Base-by-base conservation (phyloP, 192 early-diverging fungal genomes). In the Backusella sp. region DNA sequence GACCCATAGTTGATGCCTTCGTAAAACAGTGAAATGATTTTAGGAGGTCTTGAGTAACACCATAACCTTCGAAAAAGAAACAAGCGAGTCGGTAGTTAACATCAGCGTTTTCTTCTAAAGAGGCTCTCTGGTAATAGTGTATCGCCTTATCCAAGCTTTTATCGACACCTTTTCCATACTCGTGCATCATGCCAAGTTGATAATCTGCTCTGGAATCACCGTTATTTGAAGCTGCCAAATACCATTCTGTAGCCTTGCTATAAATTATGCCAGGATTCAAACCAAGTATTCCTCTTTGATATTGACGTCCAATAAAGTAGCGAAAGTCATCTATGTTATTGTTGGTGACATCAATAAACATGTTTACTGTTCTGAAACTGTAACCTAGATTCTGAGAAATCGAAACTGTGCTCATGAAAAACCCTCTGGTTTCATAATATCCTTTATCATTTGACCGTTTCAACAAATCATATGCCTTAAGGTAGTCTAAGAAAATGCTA, bases 401-500 rank as follows among this genome's bases (percentile, higher is more conserved):
- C 28, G 0, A 28, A 28, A 1, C 28, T 1, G 28, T 28, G 28
- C 0, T 28, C 28, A 28, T 28, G 1, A 28, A 28, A 1, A 28
- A 28, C 28, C 1, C 1, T 1, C 28, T 52, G 1, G 46, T 4
- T 17, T 6, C 6, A 19, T 0, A 1, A 5, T 52, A 5, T 52
- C 6, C 15, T n/a, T 4, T 12, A 6, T 52, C 0, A 15, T 4
- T n/a, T 3, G 32, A 2, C 32, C 32, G 2, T 32, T 32, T 32
- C 32, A 32, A 0, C 2, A 32, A 32, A 3, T 32, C 6, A n/a
- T 6, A 52, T n/a, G 0, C 46, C 15, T 52, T 52, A 19, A 4
- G 6, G 19, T n/a, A 0, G 4, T 52, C 46, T 19, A 2, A 19
- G 15, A 0, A 0, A 1, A 0, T 14, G 0, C 14, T 19, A 4